Conservation (phyloP, 1,139 yeast genomes). For the Sugiyamaella paludigena region DNA sequence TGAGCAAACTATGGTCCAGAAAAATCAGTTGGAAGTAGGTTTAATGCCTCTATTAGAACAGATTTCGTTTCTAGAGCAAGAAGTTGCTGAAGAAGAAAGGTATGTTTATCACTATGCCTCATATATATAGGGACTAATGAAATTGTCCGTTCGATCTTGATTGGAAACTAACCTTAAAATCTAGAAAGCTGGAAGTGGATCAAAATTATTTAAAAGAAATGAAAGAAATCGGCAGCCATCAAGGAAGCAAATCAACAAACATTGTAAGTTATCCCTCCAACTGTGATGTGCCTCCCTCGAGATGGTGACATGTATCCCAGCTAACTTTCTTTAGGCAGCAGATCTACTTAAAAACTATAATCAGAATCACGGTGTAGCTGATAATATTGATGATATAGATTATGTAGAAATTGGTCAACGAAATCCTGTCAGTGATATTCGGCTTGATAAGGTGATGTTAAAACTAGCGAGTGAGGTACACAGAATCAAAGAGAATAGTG, state of each 20-base stretch:
- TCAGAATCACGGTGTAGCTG: background rate
- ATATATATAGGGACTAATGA: no score
- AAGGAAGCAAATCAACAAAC: constrained; percentile 1
- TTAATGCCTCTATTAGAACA: constrained; percentile 28
- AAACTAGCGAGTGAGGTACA: background rate
- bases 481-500: background rate
- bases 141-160: background rate
- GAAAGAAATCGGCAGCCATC: constrained; percentile 1
- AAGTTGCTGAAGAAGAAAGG: constrained; percentile 24
- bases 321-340: background rate
- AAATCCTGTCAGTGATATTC: background rate
- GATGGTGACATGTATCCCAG: no score
- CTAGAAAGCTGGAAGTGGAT: constrained; percentile 16
- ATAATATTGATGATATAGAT: constrained; percentile 4
- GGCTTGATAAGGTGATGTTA: background rate
- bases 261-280: background rate
- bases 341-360: constrained; percentile 2
- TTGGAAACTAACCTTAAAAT: background rate
- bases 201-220: constrained; percentile 10
- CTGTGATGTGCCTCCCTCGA: no score
- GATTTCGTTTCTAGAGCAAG: constrained; percentile 25
- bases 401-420: background rate
- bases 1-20: constrained; percentile 22
- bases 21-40: constrained; percentile 24
- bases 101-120: constrained; percentile 2